phyloP scores from a whole-genome alignment of 208 protist genomes.

The Borovskyia barvae region DNA sequence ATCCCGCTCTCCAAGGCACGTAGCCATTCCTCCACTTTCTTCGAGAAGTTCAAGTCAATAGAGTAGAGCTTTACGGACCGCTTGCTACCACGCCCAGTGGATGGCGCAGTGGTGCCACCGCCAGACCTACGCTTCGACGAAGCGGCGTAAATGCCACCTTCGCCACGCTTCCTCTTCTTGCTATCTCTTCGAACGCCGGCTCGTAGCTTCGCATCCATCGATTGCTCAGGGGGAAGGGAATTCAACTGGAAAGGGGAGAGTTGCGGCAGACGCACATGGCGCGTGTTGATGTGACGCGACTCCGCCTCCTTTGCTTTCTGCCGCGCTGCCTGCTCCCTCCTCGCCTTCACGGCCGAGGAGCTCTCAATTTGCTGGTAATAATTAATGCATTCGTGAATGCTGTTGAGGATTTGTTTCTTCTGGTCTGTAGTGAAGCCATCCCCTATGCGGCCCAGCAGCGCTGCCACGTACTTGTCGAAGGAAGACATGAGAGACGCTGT shows the following conservation, averaged over 20 bases:
- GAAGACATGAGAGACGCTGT: slow-evolving; percentile 75
- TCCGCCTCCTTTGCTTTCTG: slow-evolving; percentile 8
- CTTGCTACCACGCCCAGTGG: neutral
- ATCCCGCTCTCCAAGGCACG: slow-evolving; percentile 6
- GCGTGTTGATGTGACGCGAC: slow-evolving; percentile 11
- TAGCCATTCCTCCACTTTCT: slow-evolving; percentile 31
- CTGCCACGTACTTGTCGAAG: slow-evolving; percentile 65
- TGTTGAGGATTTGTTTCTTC: slow-evolving; percentile 43
- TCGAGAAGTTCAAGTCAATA: slow-evolving; percentile 51
- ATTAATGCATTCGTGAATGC: slow-evolving; percentile 42
- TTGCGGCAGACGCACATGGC: slow-evolving; percentile 15
- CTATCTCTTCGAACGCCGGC: too few relatives aligned
- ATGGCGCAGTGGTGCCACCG: neutral
- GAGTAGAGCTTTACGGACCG: slow-evolving; percentile 6
- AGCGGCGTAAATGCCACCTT: neutral
- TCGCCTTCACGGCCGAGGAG: neutral
- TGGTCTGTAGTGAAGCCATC: slow-evolving; percentile 22
- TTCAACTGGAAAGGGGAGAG: slow-evolving; percentile 9
- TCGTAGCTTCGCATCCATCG: too few relatives aligned
- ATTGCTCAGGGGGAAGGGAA: neutral
- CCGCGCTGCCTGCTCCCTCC: slow-evolving; percentile 2
- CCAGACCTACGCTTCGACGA: neutral
- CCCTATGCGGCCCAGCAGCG: slow-evolving; percentile 42
- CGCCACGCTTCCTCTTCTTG: neutral
- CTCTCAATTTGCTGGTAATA: slow-evolving; percentile 45